Conservation (phyloP, 257 asterid species). For the Ilex asprella region DNA sequence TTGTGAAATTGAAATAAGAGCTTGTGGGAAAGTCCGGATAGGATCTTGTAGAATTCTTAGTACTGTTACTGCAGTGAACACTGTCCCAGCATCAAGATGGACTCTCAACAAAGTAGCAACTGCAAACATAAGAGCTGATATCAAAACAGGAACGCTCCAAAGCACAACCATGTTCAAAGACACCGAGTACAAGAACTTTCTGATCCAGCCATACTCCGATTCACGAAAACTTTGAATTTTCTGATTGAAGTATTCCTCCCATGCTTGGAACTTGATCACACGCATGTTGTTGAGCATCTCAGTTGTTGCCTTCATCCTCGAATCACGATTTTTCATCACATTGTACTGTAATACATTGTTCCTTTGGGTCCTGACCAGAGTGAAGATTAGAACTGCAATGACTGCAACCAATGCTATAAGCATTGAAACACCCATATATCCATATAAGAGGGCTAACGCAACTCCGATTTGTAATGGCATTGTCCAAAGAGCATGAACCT, state of each 20-base stretch:
- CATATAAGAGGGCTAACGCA: slow-evolving; percentile 42
- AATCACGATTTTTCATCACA: slow-evolving; percentile 48
- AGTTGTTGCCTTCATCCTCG: slow-evolving; percentile 57
- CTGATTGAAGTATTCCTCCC: slow-evolving; percentile 61
- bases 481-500: slow-evolving; percentile 54
- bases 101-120: slow-evolving; percentile 26
- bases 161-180: slow-evolving; percentile 31
- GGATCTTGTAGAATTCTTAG: slow-evolving; percentile 69
- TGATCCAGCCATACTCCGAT: slow-evolving; percentile 45
- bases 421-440: slow-evolving; percentile 39
- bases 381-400: slow-evolving; percentile 20
- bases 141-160: slow-evolving; percentile 40
- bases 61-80: slow-evolving; percentile 55
- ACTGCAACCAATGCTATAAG: slow-evolving; percentile 33
- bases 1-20: slow-evolving; percentile 49
- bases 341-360: slow-evolving; percentile 39
- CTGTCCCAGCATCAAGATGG: slow-evolving; percentile 43
- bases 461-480: slow-evolving; percentile 55
- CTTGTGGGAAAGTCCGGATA: slow-evolving; percentile 49
- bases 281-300: slow-evolving; percentile 58
- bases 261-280: slow-evolving; percentile 70
- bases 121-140: slow-evolving; percentile 44
- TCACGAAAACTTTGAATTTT: slow-evolving; percentile 37
- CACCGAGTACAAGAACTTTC: slow-evolving; percentile 36
- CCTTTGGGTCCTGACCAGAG: slow-evolving; percentile 19